phyloP scores from a whole-genome alignment of 2,329 filamentous ascomycete species.

The Hymenoscyphus albidus region DNA sequence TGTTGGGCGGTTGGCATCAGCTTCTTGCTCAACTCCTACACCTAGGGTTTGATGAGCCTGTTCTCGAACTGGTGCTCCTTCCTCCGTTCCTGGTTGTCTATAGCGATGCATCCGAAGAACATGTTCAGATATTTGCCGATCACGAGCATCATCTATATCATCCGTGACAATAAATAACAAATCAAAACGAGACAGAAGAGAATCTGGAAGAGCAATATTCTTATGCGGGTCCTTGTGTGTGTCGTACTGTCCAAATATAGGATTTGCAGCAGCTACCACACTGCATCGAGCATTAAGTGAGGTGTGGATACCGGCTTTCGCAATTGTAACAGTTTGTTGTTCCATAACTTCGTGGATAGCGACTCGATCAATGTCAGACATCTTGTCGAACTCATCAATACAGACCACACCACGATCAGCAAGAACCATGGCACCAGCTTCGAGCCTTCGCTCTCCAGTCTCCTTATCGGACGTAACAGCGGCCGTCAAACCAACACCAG shows the following conservation, averaged over 20 bases:
- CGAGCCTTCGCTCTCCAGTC: constrained; percentile 88
- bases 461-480: constrained; percentile 97
- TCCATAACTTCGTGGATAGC: constrained; percentile 99
- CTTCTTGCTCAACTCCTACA: constrained; percentile 77
- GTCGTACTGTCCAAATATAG: constrained; percentile 97
- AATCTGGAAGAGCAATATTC: constrained; percentile 96
- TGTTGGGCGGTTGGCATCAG: constrained; percentile 68
- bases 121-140: constrained; percentile 90
- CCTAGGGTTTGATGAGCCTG: constrained; percentile 78
- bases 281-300: constrained; percentile 95
- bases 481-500: constrained; percentile 94
- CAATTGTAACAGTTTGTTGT: constrained; percentile 98
- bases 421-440: constrained; percentile 98
- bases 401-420: constrained; percentile 95
- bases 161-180: constrained; percentile 96
- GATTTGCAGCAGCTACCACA: constrained; percentile 93
- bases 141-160: constrained; percentile 91
- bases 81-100: constrained; percentile 85
- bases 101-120: constrained; percentile 97
- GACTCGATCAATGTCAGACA: constrained; percentile 96
- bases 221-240: constrained; percentile 98
- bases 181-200: constrained; percentile 96
- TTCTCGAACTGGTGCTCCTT: constrained; percentile 91
- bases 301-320: constrained; percentile 97
- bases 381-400: constrained; percentile 99